Evolutionary conservation across 495 filamentous ascomycete species (phyloP).

Genomic region (Neurospora discreta): DNA sequence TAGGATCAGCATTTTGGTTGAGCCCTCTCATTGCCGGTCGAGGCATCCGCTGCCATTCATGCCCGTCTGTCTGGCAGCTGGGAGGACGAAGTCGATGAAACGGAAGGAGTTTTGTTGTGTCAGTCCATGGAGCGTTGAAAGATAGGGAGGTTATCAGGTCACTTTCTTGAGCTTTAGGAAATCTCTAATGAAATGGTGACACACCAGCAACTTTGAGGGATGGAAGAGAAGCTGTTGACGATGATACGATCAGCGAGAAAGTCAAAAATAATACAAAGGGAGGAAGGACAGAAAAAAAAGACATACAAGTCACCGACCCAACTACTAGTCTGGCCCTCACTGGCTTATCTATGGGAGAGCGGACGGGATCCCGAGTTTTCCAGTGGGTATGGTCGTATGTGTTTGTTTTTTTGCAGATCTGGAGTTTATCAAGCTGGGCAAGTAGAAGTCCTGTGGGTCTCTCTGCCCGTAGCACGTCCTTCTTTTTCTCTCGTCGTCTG

Average conservation of each 20-base stretch:
- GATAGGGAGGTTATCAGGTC: not conserved
- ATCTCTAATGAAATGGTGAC: not conserved
- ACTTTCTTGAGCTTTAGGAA: not conserved
- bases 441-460: not conserved
- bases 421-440: not conserved
- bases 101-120: not conserved
- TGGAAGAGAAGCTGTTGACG: too few species aligned
- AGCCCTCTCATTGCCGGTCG: not conserved
- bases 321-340: not conserved
- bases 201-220: not conserved
- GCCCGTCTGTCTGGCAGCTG: not conserved
- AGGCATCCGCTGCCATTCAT: not conserved
- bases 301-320: conserved; percentile 33
- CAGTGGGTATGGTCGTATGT: conserved; percentile 36
- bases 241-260: too few species aligned
- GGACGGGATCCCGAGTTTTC: conserved; percentile 10
- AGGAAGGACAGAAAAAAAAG: not conserved
- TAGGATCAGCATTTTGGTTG: not conserved
- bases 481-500: not conserved
- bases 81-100: not conserved
- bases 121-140: not conserved
- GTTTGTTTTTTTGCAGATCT: not conserved
- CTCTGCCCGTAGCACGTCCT: not conserved
- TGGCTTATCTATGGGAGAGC: too few species aligned
- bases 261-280: too few species aligned